Evolutionary conservation across 2,329 filamentous ascomycete genomes (phyloP), one percentile per base, ranked within the genome.

Genomic region (Cryoendolithus antarcticus): DNA sequence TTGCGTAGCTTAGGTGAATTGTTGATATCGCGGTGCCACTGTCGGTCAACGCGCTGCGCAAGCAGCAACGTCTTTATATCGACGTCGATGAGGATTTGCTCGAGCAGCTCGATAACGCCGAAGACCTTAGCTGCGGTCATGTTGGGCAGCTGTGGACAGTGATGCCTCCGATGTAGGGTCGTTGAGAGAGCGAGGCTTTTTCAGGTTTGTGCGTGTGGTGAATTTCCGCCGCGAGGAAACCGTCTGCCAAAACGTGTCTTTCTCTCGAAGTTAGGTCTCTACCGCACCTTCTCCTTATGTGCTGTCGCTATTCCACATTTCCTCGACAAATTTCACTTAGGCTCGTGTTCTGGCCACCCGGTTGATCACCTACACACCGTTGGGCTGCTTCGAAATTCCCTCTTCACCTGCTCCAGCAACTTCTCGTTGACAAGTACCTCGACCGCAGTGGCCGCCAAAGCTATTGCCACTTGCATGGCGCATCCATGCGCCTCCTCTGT

Each of bases 361-460:
- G 10, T n/a, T 6, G 6, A n/a, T 12, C 10, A n/a, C 10, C 10
- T 32, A 12, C 30, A n/a, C 10, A 32, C 12, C 10, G 21, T 9
- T 38, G 11, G 11, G 39, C 48, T 45, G 11, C 50, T 44, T 21
- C 52, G 38, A 35, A 58, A 56, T 33, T 59, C 57, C 11, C 44
- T 44, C 37, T 52, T 48, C 5, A 45, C 48, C 32, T 57, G 47
- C 19, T 35, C 38, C 31, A 57, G 39, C 10, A 57, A 37, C 27
- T 45, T 41, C 4, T 50, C 44, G 24, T 42, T 34, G 1, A 47
- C 51, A 32, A 62, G 41, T 1, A 62, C 54, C 41, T 62, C 61
- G 6, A 62, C 49, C 12, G 60, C 61, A n/a, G 56, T 59, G 4
- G 51, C 59, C 2, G 56, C 54, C 34, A 59, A 34, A 2, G 49